These are phyloP conservation scores for Mucor irregularis DNA, from an alignment of 371 early-diverging fungal species.

Conservation along the genomic window DNA sequence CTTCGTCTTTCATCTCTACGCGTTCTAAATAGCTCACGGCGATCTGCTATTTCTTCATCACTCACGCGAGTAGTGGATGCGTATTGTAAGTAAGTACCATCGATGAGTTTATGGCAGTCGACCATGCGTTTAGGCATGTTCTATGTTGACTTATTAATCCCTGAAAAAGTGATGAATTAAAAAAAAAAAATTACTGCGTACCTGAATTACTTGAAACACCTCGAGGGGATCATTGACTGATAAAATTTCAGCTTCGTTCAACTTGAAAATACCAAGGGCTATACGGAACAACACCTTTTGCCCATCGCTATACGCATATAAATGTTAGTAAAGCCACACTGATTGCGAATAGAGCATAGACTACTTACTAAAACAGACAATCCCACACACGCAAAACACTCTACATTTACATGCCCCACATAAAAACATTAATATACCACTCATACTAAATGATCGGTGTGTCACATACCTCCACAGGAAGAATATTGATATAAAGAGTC, in stretches of 20 bases:
- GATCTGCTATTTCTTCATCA: constrained; percentile 56
- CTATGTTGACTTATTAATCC: constrained; percentile 21
- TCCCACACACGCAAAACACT: constrained; percentile 85
- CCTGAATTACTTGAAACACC: constrained; percentile 68
- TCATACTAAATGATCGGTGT: too few species aligned
- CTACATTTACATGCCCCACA: constrained; percentile 33
- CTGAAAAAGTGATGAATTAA: not conserved
- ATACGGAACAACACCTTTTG: constrained; percentile 79
- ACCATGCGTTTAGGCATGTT: constrained; percentile 76
- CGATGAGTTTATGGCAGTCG: constrained; percentile 75
- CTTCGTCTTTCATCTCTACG: constrained; percentile 46
- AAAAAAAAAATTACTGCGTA: too few species aligned
- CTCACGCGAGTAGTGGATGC: constrained; percentile 52
- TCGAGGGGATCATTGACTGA: constrained; percentile 68
- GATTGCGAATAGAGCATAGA: not conserved
- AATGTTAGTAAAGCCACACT: not conserved
- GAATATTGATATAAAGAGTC: constrained; percentile 76
- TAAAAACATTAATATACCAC: too few species aligned
- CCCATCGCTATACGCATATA: constrained; percentile 64
- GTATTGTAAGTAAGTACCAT: constrained; percentile 56
- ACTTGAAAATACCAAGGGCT: constrained; percentile 74
- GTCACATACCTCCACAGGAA: constrained; percentile 70
- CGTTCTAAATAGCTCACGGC: constrained; percentile 50
- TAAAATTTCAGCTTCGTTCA: constrained; percentile 69
- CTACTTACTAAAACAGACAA: constrained; percentile 71